phyloP scores from a whole-genome alignment of 2,329 filamentous ascomycete genomes.

The Stemphylium beticola region DNA sequence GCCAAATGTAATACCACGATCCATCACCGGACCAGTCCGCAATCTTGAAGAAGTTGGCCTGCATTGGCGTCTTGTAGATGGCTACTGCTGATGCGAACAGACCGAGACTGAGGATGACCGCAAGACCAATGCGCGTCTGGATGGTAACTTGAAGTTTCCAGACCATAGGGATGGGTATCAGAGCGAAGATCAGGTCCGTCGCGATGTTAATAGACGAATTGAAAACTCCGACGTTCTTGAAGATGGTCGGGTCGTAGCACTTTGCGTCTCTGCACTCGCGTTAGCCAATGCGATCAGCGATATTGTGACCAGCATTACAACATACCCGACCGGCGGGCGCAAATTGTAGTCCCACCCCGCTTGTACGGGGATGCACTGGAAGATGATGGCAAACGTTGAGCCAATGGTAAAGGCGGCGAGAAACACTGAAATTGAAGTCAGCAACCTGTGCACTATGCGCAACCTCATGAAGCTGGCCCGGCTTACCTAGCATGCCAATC shows the following conservation, averaged over 20 bases:
- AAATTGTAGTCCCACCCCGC: constrained; percentile 53
- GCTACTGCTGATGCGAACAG: constrained; percentile 42
- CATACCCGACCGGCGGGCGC: constrained; percentile 28
- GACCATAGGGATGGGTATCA: constrained; percentile 53
- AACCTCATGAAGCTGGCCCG: not conserved
- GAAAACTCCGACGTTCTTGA: constrained; percentile 55
- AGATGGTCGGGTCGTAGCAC: constrained; percentile 47
- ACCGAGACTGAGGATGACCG: constrained; percentile 45
- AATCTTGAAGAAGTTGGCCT: constrained; percentile 40
- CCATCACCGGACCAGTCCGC: constrained; percentile 32
- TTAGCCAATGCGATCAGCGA: not conserved
- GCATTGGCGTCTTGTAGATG: constrained; percentile 32
- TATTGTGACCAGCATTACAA: not conserved
- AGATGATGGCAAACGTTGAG: constrained; percentile 31
- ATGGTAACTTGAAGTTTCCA: constrained; percentile 51
- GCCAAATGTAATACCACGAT: constrained; percentile 37
- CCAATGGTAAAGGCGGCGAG: constrained; percentile 34
- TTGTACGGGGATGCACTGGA: constrained; percentile 47
- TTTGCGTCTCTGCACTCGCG: constrained; percentile 20
- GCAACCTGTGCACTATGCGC: not conserved
- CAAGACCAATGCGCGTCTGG: constrained; percentile 48
- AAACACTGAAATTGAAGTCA: constrained; percentile 13
- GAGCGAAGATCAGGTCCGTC: constrained; percentile 50
- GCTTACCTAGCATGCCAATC: constrained; percentile 51
- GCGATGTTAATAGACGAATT: constrained; percentile 52